Evolutionary conservation across 1,139 yeast genomes (phyloP).

Genomic region (Yamadazyma epiphylla): DNA sequence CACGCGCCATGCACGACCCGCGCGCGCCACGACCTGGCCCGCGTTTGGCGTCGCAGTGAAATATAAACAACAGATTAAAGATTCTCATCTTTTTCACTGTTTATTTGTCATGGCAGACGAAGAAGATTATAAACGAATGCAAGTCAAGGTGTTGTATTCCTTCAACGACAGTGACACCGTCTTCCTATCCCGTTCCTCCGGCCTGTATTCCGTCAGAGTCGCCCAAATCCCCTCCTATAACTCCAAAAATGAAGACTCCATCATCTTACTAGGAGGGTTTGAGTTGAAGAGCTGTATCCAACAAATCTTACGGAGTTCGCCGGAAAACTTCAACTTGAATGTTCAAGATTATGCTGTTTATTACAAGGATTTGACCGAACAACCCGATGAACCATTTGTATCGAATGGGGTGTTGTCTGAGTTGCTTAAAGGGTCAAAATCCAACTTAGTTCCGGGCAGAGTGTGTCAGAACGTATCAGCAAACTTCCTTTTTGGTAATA

Average conservation of each 20-base stretch:
- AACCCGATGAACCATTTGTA: constrained; percentile 72
- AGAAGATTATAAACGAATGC: constrained; percentile 38
- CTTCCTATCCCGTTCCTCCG: constrained; percentile 52
- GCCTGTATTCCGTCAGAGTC: constrained; percentile 43
- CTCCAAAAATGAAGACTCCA: constrained; percentile 23
- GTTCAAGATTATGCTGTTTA: constrained; percentile 64
- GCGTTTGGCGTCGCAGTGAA: background rate
- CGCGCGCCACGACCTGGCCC: background rate
- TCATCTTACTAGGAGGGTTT: constrained; percentile 52
- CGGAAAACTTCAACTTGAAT: constrained; percentile 51
- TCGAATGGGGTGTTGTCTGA: constrained; percentile 64
- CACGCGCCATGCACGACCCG: background rate
- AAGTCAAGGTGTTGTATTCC: constrained; percentile 57
- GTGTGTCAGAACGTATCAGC: constrained; percentile 69
- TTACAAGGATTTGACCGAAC: constrained; percentile 68
- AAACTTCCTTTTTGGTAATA: constrained; percentile 43
- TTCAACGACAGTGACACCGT: constrained; percentile 56
- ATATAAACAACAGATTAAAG: background rate
- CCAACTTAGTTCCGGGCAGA: constrained; percentile 57
- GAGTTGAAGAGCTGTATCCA: constrained; percentile 50
- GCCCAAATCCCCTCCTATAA: constrained; percentile 31
- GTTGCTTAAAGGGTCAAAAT: constrained; percentile 24
- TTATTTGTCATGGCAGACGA: constrained; percentile 14
- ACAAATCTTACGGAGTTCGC: constrained; percentile 50
- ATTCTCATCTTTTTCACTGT: too few relatives aligned